phyloP scores from a whole-genome alignment of 1,284 basidiomycete species.

The Polyporus tsugae region DNA sequence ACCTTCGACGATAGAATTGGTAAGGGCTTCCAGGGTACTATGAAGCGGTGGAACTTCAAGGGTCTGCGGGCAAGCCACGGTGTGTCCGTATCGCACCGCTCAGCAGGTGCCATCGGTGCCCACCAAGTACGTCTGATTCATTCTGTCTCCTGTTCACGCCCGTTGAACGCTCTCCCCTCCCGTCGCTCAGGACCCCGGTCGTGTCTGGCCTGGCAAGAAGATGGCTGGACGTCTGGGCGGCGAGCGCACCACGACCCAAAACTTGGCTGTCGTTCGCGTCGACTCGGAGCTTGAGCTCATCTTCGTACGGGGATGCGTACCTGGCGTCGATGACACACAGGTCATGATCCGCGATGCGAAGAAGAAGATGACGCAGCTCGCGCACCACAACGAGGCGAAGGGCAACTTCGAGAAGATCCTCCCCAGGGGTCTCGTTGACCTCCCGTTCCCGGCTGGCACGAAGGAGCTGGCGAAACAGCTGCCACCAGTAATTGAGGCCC shows the following conservation, averaged over 20 bases:
- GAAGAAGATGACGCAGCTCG: slow-evolving; percentile 77
- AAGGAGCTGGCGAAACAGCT: slow-evolving; percentile 74
- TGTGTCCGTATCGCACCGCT: slow-evolving; percentile 95
- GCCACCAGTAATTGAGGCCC: slow-evolving; percentile 72
- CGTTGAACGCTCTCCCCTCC: slow-evolving; percentile 7
- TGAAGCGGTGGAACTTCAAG: slow-evolving; percentile 97
- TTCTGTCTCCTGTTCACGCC: background rate
- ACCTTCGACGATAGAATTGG: slow-evolving; percentile 71
- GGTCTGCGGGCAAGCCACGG: slow-evolving; percentile 96
- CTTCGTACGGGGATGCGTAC: slow-evolving; percentile 82
- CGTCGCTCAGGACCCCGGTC: slow-evolving; percentile 84
- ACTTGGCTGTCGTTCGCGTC: slow-evolving; percentile 89
- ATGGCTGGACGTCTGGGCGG: slow-evolving; percentile 97
- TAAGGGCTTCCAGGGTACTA: slow-evolving; percentile 96
- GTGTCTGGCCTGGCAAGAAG: slow-evolving; percentile 96
- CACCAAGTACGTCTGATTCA: slow-evolving; percentile 76
- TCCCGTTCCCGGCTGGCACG: slow-evolving; percentile 95
- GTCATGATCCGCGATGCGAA: slow-evolving; percentile 83
- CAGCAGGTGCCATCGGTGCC: slow-evolving; percentile 92
- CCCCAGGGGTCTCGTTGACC: slow-evolving; percentile 80
- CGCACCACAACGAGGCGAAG: slow-evolving; percentile 71
- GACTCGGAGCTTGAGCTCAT: slow-evolving; percentile 89
- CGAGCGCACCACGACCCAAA: slow-evolving; percentile 85
- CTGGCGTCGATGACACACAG: slow-evolving; percentile 80
- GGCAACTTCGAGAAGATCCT: slow-evolving; percentile 86